Conservation (phyloP, 108 stramenopile genomes). For the Nitzschia putrida region DNA sequence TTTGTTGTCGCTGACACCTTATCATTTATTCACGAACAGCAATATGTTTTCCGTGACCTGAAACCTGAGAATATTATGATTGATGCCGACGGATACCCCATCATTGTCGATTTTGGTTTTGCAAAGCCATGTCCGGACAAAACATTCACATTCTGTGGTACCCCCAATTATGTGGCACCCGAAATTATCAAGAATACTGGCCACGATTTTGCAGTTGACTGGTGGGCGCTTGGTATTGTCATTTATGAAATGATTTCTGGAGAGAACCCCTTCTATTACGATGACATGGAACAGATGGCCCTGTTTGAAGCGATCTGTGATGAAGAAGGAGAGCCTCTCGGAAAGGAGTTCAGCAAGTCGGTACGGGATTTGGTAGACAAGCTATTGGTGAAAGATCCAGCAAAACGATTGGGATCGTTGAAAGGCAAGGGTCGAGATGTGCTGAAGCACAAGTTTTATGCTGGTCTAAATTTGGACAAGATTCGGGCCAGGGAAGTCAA, state of each 20-base stretch:
- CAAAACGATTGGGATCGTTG: conserved; percentile 49
- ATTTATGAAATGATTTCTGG: conserved; percentile 85
- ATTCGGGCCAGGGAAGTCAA: conserved; percentile 52
- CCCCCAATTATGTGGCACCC: conserved; percentile 87
- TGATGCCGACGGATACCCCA: conserved; percentile 73
- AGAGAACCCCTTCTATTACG: conserved; percentile 58
- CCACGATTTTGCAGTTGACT: conserved; percentile 83
- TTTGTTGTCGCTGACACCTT: conserved; percentile 54
- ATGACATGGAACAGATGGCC: conserved; percentile 57
- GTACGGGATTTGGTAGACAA: conserved; percentile 48
- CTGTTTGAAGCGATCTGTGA: conserved; percentile 76
- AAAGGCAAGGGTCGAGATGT: conserved; percentile 16
- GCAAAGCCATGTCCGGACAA: conserved; percentile 57
- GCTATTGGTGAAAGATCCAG: conserved; percentile 47
- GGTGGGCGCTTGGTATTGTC: conserved; percentile 89
- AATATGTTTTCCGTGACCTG: conserved; percentile 90
- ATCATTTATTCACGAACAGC: conserved; percentile 82
- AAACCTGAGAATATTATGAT: conserved; percentile 86
- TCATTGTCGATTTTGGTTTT: conserved; percentile 90
- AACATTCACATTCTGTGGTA: conserved; percentile 87
- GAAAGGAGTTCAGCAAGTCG: conserved; percentile 33
- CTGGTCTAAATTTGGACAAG: conserved; percentile 58
- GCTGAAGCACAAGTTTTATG: conserved; percentile 21
- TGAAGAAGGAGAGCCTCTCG: conserved; percentile 49
- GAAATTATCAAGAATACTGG: conserved; percentile 81